These are phyloP conservation scores for maize (Zea mays) DNA, from an alignment of 176 grass and related monocot species.

Conservation along the genomic window DNA sequence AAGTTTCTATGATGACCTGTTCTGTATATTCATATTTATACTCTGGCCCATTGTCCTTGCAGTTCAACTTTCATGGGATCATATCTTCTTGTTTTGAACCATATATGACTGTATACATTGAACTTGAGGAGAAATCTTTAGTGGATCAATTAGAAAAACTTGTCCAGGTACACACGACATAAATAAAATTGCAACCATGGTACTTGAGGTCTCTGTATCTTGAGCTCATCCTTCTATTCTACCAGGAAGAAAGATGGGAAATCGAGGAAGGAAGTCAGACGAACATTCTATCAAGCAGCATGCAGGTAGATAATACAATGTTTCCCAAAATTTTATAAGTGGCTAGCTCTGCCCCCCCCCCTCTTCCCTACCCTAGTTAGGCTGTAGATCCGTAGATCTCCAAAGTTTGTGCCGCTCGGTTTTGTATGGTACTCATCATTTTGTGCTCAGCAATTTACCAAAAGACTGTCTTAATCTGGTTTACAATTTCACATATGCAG, in stretches of 20 bases:
- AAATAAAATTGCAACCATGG: slow-evolving; percentile 30
- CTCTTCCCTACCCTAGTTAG: not conserved
- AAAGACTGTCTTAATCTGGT: slow-evolving; percentile 24
- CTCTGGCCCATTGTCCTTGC: slow-evolving; percentile 31
- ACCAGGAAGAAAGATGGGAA: slow-evolving; percentile 99
- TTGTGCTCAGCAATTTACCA: not conserved
- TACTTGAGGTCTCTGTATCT: slow-evolving; percentile 19
- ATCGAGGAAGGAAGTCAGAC: slow-evolving; percentile 97
- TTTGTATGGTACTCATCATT: slow-evolving; percentile 20
- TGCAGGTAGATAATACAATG: slow-evolving; percentile 58
- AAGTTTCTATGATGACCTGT: slow-evolving; percentile 15
- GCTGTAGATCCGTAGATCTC: not conserved
- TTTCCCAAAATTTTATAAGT: slow-evolving; percentile 15
- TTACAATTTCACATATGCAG: slow-evolving; percentile 44
- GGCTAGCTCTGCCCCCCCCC: not conserved
- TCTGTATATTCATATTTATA: slow-evolving; percentile 17
- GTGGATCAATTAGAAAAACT: slow-evolving; percentile 97
- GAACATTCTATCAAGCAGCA: slow-evolving; percentile 96
- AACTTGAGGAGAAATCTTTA: slow-evolving; percentile 95
- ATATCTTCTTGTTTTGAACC: slow-evolving; percentile 98
- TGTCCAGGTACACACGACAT: slow-evolving; percentile 65
- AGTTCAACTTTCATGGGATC: slow-evolving; percentile 99
- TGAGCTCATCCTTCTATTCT: slow-evolving; percentile 32
- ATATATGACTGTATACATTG: slow-evolving; percentile 90
- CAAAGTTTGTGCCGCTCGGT: slow-evolving; percentile 18